phyloP scores from a whole-genome alignment of 2,329 filamentous ascomycete genomes.

The Periconia sp. region DNA sequence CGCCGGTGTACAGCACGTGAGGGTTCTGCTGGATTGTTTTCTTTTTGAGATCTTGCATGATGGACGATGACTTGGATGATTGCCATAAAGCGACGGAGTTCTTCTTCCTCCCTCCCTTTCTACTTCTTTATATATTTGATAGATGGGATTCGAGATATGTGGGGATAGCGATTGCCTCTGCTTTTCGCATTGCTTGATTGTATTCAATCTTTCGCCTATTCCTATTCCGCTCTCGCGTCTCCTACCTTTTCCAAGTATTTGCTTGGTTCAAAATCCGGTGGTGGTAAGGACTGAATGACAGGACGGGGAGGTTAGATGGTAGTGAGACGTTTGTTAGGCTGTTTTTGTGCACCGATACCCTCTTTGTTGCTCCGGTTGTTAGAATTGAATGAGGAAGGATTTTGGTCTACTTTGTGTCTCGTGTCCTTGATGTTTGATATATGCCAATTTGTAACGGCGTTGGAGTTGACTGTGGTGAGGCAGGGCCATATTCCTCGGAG shows the following conservation, averaged over 20 bases:
- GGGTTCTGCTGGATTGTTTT: neutral
- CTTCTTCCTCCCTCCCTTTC: slow-evolving; percentile 1
- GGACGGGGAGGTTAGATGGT: neutral
- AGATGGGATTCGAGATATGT: slow-evolving; percentile 3
- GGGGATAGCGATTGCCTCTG: neutral
- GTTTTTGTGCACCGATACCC: slow-evolving; percentile 31
- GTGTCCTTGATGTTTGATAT: no score
- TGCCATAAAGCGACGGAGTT: slow-evolving; percentile 10
- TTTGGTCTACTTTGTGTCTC: neutral
- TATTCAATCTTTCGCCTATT: slow-evolving; percentile 2
- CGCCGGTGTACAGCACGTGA: slow-evolving; percentile 48
- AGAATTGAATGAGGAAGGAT: slow-evolving; percentile 4
- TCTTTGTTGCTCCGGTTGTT: slow-evolving; percentile 32
- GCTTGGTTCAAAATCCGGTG: neutral
- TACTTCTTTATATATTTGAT: slow-evolving; percentile 7
- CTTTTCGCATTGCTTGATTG: slow-evolving; percentile 3
- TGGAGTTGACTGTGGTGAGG: neutral
- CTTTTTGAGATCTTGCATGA: neutral
- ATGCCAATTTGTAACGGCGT: no score
- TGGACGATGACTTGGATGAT: slow-evolving; percentile 11
- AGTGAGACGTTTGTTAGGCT: neutral
- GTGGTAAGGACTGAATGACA: neutral
- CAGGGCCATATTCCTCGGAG: neutral
- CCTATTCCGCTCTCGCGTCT: neutral
- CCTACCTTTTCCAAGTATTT: slow-evolving; percentile 3